Percentiles rank a stretch among this genome's conserved stretches.
Conservation (phyloP, 305 asterid species). For the Fraxinus sp. region DNA sequence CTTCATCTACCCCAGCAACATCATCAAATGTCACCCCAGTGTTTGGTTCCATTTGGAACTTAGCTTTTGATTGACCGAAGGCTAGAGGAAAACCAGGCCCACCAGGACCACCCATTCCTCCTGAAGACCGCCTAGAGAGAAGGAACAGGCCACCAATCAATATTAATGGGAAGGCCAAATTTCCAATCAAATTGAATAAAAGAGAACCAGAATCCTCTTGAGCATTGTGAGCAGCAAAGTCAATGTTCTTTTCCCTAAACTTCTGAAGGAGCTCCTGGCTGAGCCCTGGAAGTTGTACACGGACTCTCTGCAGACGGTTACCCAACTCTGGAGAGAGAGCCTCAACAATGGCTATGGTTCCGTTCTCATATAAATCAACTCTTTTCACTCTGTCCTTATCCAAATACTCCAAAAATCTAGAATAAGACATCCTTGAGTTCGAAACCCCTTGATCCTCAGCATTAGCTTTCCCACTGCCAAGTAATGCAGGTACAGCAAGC, state of each 20-base stretch:
- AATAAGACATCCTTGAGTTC: conserved; percentile 91
- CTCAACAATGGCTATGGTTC: conserved; percentile 92
- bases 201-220: conserved; percentile 90
- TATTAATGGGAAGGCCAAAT: conserved; percentile 42
- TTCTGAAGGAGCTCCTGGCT: conserved; percentile 95
- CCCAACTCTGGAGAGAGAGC: conserved; percentile 90
- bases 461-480: conserved; percentile 56
- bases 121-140: conserved; percentile 52
- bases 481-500: conserved; percentile 55
- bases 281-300: conserved; percentile 95
- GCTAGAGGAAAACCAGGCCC: conserved; percentile 66
- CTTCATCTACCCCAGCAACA: conserved; percentile 64
- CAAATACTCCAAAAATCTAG: conserved; percentile 89
- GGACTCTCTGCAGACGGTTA: conserved; percentile 82
- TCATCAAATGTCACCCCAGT: conserved; percentile 59
- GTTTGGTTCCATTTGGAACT: conserved; percentile 62
- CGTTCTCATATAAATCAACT: conserved; percentile 84
- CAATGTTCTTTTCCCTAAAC: conserved; percentile 84
- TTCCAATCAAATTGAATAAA: conserved; percentile 48
- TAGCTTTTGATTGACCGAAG: conserved; percentile 58
- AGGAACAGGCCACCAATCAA: conserved; percentile 57
- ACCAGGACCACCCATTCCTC: conserved; percentile 94
- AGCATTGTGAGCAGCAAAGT: conserved; percentile 91
- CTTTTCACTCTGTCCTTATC: conserved; percentile 79
- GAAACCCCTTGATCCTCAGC: conserved; percentile 91